Base-by-base conservation (phyloP, 306 rosid genomes). In the Sindora glabra region DNA sequence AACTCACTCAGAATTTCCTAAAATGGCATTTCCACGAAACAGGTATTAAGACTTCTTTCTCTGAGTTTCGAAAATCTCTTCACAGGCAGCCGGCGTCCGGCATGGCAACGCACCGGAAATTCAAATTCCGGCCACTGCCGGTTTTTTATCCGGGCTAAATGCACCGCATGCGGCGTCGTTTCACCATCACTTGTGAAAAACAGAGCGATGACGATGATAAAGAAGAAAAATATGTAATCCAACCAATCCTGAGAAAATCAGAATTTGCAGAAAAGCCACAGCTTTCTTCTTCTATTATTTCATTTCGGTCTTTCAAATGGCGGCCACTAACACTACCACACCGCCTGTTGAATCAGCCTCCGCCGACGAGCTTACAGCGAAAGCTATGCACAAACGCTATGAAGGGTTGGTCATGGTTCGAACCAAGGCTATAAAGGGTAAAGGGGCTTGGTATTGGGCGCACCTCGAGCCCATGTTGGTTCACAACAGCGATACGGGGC, bases 401-500 rank as follows among this genome's bases (percentile, higher is more conserved):
- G 96, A 91, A 60, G 96, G 97, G 10, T 50, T 91, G 42, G 69
- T 85, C 6, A 79, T 64, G 87, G 97, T 91, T 44, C 85, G 97
- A 26, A 85, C 70, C 51, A 91, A 91, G 56, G 97, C 97, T 11
- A 72, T 91, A 50, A 91, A 85, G 67, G 97, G 97, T 0, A 91
- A 91, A 74, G 97, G 97, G 4, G 97, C 97, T 15, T 91, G 97
- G 97, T 91, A 91, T 56, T 91, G 97, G 97, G 72, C 76, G 9
- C 97, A 87, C 84, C 54, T 91, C 10, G 96, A 91, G 64, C 97
- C 97, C 44, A 23, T 91, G 16, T 70, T 91, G 25, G 74, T 83
- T 39, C 87, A 71, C 29, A 73, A 83, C 77, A 13, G 76, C 41
- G 97, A 91, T 26, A 85, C 91, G 3, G 96, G 95, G 1, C 48